These are phyloP conservation scores for Plantago major DNA, from an alignment of 257 asterid genomes.

Conservation along the genomic window DNA sequence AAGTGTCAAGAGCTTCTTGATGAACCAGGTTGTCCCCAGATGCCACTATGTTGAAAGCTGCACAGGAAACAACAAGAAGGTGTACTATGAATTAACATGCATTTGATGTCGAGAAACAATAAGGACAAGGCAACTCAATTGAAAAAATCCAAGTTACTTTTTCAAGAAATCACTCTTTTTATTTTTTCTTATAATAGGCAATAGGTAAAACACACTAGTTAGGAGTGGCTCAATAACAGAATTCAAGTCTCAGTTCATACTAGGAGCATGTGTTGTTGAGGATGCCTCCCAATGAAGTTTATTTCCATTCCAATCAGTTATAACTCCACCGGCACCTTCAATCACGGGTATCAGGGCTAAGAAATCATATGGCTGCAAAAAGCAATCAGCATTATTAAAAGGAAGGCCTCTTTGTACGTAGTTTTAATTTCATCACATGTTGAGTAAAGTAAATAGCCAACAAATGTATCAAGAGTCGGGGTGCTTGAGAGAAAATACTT, in stretches of 20 bases:
- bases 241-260: slow-evolving; percentile 28
- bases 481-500: not conserved
- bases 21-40: slow-evolving; percentile 73
- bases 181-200: not conserved
- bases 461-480: not conserved
- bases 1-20: slow-evolving; percentile 51
- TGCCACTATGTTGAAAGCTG: slow-evolving; percentile 86
- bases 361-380: slow-evolving; percentile 87
- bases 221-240: too few relatives aligned
- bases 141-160: too few relatives aligned
- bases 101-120: not conserved
- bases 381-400: slow-evolving; percentile 3
- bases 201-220: not conserved
- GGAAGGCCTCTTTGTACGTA: not conserved
- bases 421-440: slow-evolving; percentile 17
- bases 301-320: slow-evolving; percentile 84
- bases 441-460: slow-evolving; percentile 11
- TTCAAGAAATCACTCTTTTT: too few relatives aligned
- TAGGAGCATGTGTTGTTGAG: slow-evolving; percentile 48
- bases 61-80: not conserved
- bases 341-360: slow-evolving; percentile 91
- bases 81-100: too few relatives aligned
- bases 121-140: not conserved
- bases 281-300: slow-evolving; percentile 83
- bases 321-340: slow-evolving; percentile 89